Conservation (phyloP, 768 basidiomycete species). For the Peribolospora baueri region DNA sequence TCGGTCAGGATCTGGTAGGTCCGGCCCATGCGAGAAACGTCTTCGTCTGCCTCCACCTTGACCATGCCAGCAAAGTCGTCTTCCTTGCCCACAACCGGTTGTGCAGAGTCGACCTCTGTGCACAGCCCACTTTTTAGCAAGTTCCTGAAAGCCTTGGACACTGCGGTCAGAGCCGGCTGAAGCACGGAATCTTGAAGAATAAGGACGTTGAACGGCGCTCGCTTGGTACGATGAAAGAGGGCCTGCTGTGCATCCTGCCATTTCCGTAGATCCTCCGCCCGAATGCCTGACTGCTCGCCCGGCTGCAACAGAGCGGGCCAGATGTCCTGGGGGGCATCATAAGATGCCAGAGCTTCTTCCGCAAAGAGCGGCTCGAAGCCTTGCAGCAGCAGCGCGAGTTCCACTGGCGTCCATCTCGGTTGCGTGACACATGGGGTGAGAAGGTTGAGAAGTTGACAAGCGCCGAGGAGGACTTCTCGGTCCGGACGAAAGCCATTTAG, state of each 20-base stretch:
- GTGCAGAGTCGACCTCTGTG: too few species aligned
- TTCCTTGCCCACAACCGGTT: too few species aligned
- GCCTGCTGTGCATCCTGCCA: not conserved
- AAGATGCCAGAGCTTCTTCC: conserved; percentile 11
- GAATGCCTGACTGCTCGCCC: conserved; percentile 3
- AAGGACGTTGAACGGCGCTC: not conserved
- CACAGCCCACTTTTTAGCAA: too few species aligned
- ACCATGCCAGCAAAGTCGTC: too few species aligned
- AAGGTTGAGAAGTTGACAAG: conserved; percentile 32
- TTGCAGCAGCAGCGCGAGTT: conserved; percentile 39
- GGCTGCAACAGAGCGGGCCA: conserved; percentile 11
- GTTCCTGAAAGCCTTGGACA: too few species aligned
- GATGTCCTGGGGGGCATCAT: not conserved
- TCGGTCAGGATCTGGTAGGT: too few species aligned
- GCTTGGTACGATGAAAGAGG: not conserved
- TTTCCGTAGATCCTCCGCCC: not conserved
- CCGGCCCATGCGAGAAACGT: too few species aligned
- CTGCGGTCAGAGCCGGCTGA: too few species aligned
- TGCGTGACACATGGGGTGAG: conserved; percentile 23
- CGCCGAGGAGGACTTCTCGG: conserved; percentile 38
- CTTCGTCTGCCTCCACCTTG: too few species aligned
- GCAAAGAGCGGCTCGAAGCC: conserved; percentile 41
- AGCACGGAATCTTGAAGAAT: not conserved
- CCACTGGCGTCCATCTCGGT: conserved; percentile 33
- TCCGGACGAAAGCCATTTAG: conserved; percentile 22